Percentiles rank a stretch among this genome's conserved stretches.
Evolutionary conservation across 2,329 filamentous ascomycete species (phyloP).

Genomic region (Beauveria sp.): DNA sequence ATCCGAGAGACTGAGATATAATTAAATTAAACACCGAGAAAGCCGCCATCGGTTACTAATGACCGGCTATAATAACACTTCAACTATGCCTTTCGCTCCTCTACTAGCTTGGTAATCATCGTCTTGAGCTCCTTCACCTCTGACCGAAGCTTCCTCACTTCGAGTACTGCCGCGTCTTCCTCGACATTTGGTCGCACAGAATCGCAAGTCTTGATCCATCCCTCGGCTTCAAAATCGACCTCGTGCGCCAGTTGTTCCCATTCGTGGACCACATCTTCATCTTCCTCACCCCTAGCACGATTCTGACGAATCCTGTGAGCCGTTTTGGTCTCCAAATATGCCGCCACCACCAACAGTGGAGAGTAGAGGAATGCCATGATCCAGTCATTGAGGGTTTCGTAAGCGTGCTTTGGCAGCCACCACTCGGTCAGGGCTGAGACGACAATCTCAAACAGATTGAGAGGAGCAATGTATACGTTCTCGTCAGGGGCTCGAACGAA

Average conservation of each 20-base stretch:
- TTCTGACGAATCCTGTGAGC: slow-evolving; percentile 65
- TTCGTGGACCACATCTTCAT: slow-evolving; percentile 83
- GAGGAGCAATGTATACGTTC: slow-evolving; percentile 93
- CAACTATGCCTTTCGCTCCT: not conserved
- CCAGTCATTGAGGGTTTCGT: slow-evolving; percentile 77
- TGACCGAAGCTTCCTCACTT: slow-evolving; percentile 51
- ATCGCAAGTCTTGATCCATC: slow-evolving; percentile 76
- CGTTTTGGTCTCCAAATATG: slow-evolving; percentile 58
- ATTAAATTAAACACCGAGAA: not conserved
- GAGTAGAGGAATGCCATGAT: slow-evolving; percentile 84
- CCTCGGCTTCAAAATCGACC: slow-evolving; percentile 73
- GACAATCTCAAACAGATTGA: slow-evolving; percentile 89
- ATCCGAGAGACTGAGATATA: not conserved
- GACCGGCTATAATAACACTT: too few relatives aligned
- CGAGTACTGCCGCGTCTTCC: slow-evolving; percentile 66
- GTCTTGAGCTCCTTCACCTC: slow-evolving; percentile 52
- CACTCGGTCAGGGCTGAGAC: slow-evolving; percentile 78
- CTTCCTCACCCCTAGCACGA: slow-evolving; percentile 70
- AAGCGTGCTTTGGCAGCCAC: slow-evolving; percentile 74
- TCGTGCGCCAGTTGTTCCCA: slow-evolving; percentile 78
- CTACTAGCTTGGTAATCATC: slow-evolving; percentile 30
- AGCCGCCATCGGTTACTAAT: not conserved
- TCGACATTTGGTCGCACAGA: slow-evolving; percentile 75
- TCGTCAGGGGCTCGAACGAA: slow-evolving; percentile 96
- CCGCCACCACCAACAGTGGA: slow-evolving; percentile 72